Evolutionary conservation across 225 moss, liverwort and hornwort species (phyloP).

Genomic region (Bryum argenteum): DNA sequence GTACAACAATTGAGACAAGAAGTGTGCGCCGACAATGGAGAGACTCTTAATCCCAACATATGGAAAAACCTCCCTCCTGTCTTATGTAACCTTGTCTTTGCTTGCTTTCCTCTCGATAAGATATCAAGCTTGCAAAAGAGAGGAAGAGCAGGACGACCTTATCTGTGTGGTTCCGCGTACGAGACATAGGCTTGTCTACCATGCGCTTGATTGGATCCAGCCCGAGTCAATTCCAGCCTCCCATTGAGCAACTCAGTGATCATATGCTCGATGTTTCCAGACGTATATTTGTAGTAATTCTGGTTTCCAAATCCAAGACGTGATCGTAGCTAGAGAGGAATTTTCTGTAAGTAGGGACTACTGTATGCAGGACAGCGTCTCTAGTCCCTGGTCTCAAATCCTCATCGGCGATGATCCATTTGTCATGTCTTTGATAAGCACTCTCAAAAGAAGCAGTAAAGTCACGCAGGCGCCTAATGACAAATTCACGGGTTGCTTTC

Average conservation of each 20-base stretch:
- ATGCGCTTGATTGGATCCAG: constrained; percentile 23
- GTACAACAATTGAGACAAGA: too few relatives aligned
- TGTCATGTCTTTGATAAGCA: constrained; percentile 64
- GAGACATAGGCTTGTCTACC: constrained; percentile 45
- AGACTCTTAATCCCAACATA: too few relatives aligned
- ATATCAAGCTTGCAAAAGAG: constrained; percentile 7
- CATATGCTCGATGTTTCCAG: constrained; percentile 76
- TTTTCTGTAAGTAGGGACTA: constrained; percentile 71
- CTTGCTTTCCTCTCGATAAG: too few relatives aligned
- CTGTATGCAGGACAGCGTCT: constrained; percentile 70
- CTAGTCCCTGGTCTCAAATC: constrained; percentile 74
- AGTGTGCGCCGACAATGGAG: too few relatives aligned
- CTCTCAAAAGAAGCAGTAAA: constrained; percentile 72
- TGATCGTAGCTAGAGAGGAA: constrained; percentile 48
- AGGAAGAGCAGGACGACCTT: constrained; percentile 15
- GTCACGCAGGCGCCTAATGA: constrained; percentile 57
- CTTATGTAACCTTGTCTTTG: too few relatives aligned
- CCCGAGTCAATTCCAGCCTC: constrained; percentile 45
- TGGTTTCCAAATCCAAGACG: constrained; percentile 57
- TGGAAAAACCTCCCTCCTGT: too few relatives aligned
- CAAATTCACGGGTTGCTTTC: constrained; percentile 60
- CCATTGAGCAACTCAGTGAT: constrained; percentile 59
- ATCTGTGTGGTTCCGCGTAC: constrained; percentile 38
- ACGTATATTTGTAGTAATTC: constrained; percentile 73
- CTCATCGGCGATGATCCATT: constrained; percentile 77